These are phyloP conservation scores for Corniculantispora saksenae DNA, from an alignment of 2,329 filamentous ascomycete species.

Conservation along the genomic window DNA sequence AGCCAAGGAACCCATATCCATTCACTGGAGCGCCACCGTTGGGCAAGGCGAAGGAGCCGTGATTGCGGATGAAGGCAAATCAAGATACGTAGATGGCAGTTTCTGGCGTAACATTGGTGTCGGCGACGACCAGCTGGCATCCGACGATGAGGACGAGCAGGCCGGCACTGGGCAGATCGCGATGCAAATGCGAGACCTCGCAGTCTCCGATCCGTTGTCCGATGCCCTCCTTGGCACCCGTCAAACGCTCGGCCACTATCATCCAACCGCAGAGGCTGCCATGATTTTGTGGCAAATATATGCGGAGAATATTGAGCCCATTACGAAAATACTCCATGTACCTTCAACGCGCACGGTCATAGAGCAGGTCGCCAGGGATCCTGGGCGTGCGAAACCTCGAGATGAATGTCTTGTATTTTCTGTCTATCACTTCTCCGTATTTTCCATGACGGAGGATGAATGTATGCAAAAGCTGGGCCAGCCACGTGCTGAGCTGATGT, in stretches of 20 bases:
- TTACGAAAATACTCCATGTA: slow-evolving; percentile 29
- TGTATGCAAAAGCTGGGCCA: slow-evolving; percentile 39
- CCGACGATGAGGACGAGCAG: not conserved
- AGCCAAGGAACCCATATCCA: not conserved
- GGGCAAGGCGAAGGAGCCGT: slow-evolving; percentile 15
- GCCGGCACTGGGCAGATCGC: not conserved
- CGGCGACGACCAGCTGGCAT: not conserved
- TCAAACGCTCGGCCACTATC: slow-evolving; percentile 16
- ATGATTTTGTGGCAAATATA: slow-evolving; percentile 29
- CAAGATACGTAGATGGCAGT: slow-evolving; percentile 43
- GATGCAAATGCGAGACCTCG: not conserved
- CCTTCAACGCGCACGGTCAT: slow-evolving; percentile 28
- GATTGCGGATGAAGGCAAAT: slow-evolving; percentile 33
- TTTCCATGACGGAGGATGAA: slow-evolving; percentile 43
- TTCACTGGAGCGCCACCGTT: not conserved
- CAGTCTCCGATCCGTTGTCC: not conserved
- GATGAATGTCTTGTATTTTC: slow-evolving; percentile 45
- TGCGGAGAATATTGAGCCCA: slow-evolving; percentile 28
- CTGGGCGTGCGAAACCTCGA: slow-evolving; percentile 26
- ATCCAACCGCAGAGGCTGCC: slow-evolving; percentile 27
- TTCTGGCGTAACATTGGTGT: slow-evolving; percentile 19
- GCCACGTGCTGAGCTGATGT: slow-evolving; percentile 35
- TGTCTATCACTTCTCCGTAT: slow-evolving; percentile 42
- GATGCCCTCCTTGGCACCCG: not conserved
- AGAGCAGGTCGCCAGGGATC: slow-evolving; percentile 21